Percentiles rank a stretch among this genome's conserved stretches.
Conservation (phyloP, 75 land plant species). For the Cupressus sempervirens region DNA sequence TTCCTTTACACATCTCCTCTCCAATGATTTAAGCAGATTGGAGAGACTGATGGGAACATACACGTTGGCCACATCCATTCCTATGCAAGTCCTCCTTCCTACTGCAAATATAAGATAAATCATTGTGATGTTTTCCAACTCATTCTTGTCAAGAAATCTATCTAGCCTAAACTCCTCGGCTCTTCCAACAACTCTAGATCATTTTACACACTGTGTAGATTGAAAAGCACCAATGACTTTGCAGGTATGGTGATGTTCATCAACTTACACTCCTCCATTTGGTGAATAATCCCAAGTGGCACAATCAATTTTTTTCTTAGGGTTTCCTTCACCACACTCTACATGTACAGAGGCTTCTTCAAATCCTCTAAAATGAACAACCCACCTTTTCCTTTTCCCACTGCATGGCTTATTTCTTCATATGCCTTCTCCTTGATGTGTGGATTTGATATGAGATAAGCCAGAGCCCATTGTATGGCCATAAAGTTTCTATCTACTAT, state of each 20-base stretch:
- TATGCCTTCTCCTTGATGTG: background rate
- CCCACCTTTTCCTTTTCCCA: background rate
- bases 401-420: background rate
- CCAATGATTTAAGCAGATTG: background rate
- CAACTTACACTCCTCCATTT: too few relatives aligned
- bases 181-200: background rate
- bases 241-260: background rate
- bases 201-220: background rate
- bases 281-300: background rate
- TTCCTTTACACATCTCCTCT: background rate
- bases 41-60: background rate
- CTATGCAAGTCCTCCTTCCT: too few relatives aligned
- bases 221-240: background rate
- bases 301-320: constrained; percentile 5
- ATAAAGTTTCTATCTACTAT: background rate
- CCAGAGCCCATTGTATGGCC: constrained; percentile 6
- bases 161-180: too few relatives aligned
- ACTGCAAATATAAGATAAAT: too few relatives aligned
- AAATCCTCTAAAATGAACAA: background rate
- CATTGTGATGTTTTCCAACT: too few relatives aligned
- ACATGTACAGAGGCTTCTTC: background rate
- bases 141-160: too few relatives aligned
- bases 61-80: background rate
- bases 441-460: background rate
- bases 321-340: constrained; percentile 12